phyloP scores from a whole-genome alignment of 768 basidiomycete species.

The Podaxis sp. region DNA sequence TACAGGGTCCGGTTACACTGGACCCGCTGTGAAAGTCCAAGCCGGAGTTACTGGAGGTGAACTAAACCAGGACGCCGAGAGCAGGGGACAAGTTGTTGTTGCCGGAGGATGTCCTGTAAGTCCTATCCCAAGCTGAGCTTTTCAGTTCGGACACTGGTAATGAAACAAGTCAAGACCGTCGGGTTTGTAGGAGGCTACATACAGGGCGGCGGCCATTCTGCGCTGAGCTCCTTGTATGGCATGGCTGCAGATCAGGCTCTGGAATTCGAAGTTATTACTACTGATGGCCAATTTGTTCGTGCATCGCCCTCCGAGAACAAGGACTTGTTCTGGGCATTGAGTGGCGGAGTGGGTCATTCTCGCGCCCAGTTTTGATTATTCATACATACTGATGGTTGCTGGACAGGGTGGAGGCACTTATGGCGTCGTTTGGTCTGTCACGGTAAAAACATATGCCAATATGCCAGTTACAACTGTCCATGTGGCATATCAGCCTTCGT shows the following conservation, averaged over 20 bases:
- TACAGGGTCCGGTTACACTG: constrained; percentile 15
- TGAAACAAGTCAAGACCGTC: constrained; percentile 24
- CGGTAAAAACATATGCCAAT: constrained; percentile 17
- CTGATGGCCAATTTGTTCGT: constrained; percentile 33
- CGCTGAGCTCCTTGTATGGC: constrained; percentile 19
- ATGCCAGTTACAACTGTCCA: constrained; percentile 16
- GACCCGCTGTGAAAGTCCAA: constrained; percentile 20
- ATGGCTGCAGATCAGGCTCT: constrained; percentile 30
- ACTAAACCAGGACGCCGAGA: constrained; percentile 15
- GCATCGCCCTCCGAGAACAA: constrained; percentile 35
- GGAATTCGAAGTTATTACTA: constrained; percentile 40
- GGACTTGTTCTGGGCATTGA: constrained; percentile 44
- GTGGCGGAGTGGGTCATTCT: constrained; percentile 33
- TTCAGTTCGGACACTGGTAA: neutral
- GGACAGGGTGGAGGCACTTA: constrained; percentile 9
- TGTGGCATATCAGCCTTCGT: constrained; percentile 6
- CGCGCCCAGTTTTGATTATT: neutral
- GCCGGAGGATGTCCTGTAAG: constrained; percentile 20
- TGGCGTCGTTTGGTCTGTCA: constrained; percentile 16
- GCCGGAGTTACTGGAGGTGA: constrained; percentile 20
- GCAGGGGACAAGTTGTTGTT: constrained; percentile 17
- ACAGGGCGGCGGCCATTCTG: constrained; percentile 34
- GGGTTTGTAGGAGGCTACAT: constrained; percentile 42
- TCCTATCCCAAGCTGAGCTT: neutral
- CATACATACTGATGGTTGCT: neutral